Conservation (phyloP, 2,329 filamentous ascomycete genomes). For the Diaporthe sp. region DNA sequence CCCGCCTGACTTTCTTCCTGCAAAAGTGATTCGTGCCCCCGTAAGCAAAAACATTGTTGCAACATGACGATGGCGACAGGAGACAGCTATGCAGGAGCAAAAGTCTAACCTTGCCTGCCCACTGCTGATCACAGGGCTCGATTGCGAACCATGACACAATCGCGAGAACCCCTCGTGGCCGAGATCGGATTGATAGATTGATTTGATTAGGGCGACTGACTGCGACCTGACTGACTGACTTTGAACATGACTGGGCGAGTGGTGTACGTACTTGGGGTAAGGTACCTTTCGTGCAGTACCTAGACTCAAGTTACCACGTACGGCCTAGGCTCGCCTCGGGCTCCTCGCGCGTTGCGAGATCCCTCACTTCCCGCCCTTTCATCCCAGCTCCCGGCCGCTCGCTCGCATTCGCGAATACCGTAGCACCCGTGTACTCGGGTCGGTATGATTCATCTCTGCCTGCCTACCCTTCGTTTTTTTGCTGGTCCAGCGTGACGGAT, state of each 20-base stretch:
- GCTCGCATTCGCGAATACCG: conserved; percentile 26
- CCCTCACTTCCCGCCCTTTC: not conserved
- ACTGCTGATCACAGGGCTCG: conserved; percentile 17
- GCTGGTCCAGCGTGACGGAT: not conserved
- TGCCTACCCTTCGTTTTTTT: not conserved
- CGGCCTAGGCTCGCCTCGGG: conserved; percentile 22
- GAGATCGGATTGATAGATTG: conserved; percentile 15
- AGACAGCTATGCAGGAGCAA: not conserved
- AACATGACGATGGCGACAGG: not conserved
- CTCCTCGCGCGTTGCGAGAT: conserved; percentile 10
- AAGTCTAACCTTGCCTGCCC: conserved; percentile 25
- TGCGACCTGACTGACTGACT: not conserved
- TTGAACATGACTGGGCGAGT: not conserved
- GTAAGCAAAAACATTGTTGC: not conserved
- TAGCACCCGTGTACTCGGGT: conserved; percentile 19
- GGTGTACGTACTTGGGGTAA: conserved; percentile 6
- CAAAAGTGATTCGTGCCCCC: conserved; percentile 7
- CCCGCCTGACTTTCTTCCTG: not conserved
- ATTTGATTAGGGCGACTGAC: not conserved
- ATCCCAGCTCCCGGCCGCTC: conserved; percentile 1
- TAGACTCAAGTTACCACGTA: not conserved
- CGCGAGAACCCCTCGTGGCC: not conserved
- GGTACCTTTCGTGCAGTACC: not conserved
- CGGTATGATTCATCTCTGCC: conserved; percentile 23
- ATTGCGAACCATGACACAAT: conserved; percentile 26